phyloP scores from a whole-genome alignment of 164 flowering plant species.

The Tetracentron sinense region DNA sequence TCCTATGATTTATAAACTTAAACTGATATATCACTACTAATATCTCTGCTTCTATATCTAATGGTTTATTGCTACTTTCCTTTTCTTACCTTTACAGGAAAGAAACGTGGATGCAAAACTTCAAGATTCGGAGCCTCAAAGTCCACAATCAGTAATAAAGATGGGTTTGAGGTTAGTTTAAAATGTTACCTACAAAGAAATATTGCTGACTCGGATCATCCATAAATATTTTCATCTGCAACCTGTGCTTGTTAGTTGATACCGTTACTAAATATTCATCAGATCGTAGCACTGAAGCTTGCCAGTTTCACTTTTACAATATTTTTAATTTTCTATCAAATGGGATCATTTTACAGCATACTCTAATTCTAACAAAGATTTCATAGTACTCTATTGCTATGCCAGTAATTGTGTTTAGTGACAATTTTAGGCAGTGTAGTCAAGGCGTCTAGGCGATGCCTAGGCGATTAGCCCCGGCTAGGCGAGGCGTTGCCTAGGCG shows the following conservation, averaged over 20 bases:
- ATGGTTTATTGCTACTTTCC: neutral
- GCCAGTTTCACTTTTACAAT: too few species aligned
- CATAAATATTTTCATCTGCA: neutral
- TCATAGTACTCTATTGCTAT: too few species aligned
- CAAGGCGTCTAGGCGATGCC: too few species aligned
- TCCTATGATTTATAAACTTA: too few species aligned
- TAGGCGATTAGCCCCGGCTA: too few species aligned
- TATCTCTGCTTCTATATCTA: neutral
- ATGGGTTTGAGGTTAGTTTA: slow-evolving; percentile 61
- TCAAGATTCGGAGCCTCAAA: slow-evolving; percentile 72
- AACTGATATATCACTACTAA: too few species aligned
- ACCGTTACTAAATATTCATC: neutral
- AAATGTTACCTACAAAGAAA: neutral
- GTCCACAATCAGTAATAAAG: slow-evolving; percentile 59
- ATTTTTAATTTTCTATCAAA: too few species aligned
- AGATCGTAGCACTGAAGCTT: neutral
- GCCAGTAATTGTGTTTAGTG: too few species aligned
- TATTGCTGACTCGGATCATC: neutral
- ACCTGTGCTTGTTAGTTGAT: neutral
- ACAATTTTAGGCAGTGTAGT: too few species aligned
- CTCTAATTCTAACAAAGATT: too few species aligned
- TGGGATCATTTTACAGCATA: too few species aligned
- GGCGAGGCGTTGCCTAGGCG: too few species aligned
- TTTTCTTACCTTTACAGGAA: slow-evolving; percentile 49
- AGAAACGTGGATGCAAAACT: slow-evolving; percentile 60